Conservation (phyloP, 176 grass and related monocot species). For the Oryza glumipatula region DNA sequence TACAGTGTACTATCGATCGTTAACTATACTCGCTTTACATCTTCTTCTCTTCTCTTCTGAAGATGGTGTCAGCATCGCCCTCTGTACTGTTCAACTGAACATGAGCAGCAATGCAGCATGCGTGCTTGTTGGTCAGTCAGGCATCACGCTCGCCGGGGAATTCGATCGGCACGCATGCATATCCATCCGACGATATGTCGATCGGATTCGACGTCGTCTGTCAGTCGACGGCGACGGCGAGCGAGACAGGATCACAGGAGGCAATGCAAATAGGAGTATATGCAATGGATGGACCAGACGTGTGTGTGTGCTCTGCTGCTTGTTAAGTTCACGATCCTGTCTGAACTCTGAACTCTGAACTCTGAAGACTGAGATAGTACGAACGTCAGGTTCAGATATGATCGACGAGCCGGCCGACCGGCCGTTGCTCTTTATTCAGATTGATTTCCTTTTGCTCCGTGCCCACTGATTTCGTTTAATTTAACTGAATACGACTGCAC, state of each 20-base stretch:
- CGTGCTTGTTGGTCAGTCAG: neutral
- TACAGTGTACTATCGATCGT: neutral
- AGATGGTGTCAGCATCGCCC: neutral
- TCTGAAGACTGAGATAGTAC: neutral
- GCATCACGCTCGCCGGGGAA: slow-evolving; percentile 1
- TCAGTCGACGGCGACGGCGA: neutral
- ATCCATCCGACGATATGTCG: neutral
- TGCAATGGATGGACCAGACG: neutral
- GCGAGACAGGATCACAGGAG: neutral
- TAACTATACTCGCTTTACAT: neutral
- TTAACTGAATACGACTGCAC: neutral
- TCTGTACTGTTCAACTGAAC: neutral
- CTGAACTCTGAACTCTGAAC: neutral
- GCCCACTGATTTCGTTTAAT: neutral
- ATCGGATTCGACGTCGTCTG: neutral
- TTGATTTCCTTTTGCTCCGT: neutral
- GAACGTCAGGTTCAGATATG: neutral
- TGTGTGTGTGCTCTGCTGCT: too few species aligned
- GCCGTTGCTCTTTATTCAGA: neutral
- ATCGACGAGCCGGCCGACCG: neutral
- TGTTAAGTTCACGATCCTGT: neutral
- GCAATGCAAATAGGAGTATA: neutral
- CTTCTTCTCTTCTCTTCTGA: neutral
- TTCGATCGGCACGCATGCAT: neutral
- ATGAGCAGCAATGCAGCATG: neutral